These are phyloP conservation scores for Fusarium oligoseptatum DNA, from an alignment of 2,329 filamentous ascomycete genomes.

Conservation along the genomic window DNA sequence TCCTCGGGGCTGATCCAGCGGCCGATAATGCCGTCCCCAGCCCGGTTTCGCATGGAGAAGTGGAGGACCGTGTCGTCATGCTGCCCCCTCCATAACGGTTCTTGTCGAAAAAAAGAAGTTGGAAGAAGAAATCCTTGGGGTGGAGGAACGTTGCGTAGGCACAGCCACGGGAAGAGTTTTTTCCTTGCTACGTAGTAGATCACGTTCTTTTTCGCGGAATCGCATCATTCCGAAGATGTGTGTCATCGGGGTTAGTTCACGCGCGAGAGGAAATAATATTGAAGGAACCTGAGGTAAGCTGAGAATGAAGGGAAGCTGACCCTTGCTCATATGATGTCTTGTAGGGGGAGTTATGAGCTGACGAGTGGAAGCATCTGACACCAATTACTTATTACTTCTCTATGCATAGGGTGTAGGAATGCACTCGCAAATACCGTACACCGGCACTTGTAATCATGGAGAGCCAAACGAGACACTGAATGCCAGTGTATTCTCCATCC, in stretches of 20 bases:
- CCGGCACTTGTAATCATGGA: neutral
- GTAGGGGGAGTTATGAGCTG: conserved; percentile 2
- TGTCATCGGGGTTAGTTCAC: neutral
- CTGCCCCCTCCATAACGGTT: neutral
- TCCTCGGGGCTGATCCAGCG: neutral
- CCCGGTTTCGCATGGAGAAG: conserved; percentile 9
- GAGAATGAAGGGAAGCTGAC: conserved; percentile 3
- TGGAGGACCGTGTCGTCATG: conserved; percentile 15
- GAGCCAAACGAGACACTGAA: neutral
- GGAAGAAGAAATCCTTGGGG: neutral
- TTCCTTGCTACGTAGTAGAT: neutral
- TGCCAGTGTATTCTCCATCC: neutral
- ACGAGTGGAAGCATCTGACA: conserved; percentile 2
- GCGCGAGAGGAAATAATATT: neutral
- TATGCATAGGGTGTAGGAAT: neutral
- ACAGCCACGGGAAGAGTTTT: conserved; percentile 4
- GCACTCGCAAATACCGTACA: neutral
- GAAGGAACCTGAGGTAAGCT: conserved; percentile 7
- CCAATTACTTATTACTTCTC: neutral
- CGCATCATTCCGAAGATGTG: neutral
- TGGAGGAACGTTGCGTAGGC: conserved; percentile 11
- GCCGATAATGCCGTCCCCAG: conserved; percentile 7
- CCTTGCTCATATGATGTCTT: conserved; percentile 8
- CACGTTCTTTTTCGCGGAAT: neutral
- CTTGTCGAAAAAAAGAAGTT: neutral